A percentile compares a stretch with the other conserved stretches of the same genome.
Evolutionary conservation across 78 protist genomes (phyloP).

Genomic region (Dictyostelium capitatum): DNA sequence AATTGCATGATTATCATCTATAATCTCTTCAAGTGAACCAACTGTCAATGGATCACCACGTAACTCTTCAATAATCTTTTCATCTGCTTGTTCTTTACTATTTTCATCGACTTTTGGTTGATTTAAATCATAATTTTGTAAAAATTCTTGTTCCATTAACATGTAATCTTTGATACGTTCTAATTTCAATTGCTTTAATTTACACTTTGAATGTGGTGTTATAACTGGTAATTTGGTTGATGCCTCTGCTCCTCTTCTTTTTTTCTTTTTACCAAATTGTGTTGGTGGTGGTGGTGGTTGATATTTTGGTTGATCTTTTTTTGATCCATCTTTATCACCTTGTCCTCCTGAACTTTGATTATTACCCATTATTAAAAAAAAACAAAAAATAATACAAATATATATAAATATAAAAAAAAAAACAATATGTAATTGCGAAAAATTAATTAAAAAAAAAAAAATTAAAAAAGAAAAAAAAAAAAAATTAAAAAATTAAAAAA

Average conservation of each 20-base stretch:
- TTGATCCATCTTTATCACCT: constrained; percentile 10
- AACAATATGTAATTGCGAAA: too few species aligned
- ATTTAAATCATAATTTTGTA: constrained; percentile 94
- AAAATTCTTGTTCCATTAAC: constrained; percentile 99
- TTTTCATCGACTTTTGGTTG: constrained; percentile 90
- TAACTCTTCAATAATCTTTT: constrained; percentile 93
- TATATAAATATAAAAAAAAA: too few species aligned
- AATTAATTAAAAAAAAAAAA: too few species aligned
- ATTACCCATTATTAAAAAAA: constrained; percentile 29
- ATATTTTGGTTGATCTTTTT: constrained; percentile 69
- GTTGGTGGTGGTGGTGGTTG: constrained; percentile 94
- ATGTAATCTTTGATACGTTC: constrained; percentile 99
- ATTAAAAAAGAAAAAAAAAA: too few species aligned
- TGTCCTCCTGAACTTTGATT: constrained; percentile 22
- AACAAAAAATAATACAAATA: too few species aligned
- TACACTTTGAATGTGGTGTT: constrained; percentile 96
- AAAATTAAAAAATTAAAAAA: too few species aligned
- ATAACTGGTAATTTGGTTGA: constrained; percentile 87
- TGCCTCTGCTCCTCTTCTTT: constrained; percentile 89
- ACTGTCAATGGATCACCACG: constrained; percentile 99
- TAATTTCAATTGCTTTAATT: constrained; percentile 94
- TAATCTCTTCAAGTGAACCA: constrained; percentile 99
- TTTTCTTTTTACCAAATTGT: constrained; percentile 91
- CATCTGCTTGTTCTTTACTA: constrained; percentile 92
- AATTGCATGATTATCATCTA: constrained; percentile 99